A percentile compares a stretch with the other conserved stretches of the same genome.
These are phyloP conservation scores for Globisporangium viniferum DNA, from an alignment of 352 stramenopile genomes.

Conservation along the genomic window DNA sequence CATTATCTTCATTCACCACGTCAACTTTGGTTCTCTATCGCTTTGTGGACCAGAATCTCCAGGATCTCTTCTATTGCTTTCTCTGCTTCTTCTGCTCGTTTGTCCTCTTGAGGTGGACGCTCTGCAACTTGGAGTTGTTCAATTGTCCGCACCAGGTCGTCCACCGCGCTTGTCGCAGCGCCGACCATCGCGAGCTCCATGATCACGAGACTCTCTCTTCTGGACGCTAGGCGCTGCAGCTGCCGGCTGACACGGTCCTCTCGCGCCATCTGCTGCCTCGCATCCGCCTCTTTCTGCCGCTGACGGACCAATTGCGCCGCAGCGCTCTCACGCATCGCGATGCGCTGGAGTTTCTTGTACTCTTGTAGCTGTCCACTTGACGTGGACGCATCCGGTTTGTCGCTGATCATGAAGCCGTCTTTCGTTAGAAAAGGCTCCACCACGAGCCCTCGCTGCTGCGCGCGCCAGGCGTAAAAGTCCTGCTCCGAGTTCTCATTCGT, in stretches of 20 bases:
- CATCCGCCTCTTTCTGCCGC: constrained; percentile 19
- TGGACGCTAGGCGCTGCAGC: not conserved
- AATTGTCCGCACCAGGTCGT: constrained; percentile 8
- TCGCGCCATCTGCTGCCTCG: constrained; percentile 20
- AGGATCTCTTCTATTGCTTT: not conserved
- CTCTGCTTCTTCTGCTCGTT: not conserved
- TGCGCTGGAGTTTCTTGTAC: constrained; percentile 31
- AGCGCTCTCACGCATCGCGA: constrained; percentile 41
- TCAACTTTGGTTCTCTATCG: not conserved
- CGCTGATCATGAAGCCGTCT: constrained; percentile 64
- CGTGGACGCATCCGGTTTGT: constrained; percentile 22
- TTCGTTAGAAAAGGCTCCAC: constrained; percentile 36
- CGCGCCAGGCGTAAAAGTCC: constrained; percentile 35
- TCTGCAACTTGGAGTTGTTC: not conserved
- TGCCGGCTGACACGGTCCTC: constrained; percentile 27
- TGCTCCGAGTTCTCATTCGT: constrained; percentile 41
- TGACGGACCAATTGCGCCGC: constrained; percentile 33
- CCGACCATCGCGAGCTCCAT: constrained; percentile 20
- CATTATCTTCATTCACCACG: too few relatives aligned
- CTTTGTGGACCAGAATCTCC: not conserved
- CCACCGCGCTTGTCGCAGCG: constrained; percentile 1
- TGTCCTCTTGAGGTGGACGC: not conserved
- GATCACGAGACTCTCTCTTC: constrained; percentile 5
- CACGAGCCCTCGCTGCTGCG: constrained; percentile 50
- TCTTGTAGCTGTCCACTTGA: constrained; percentile 28